A percentile compares a stretch with the other conserved stretches of the same genome.
These are phyloP conservation scores for Hanseniaspora clermontiae DNA, from an alignment of 805 yeast species.

Conservation along the genomic window DNA sequence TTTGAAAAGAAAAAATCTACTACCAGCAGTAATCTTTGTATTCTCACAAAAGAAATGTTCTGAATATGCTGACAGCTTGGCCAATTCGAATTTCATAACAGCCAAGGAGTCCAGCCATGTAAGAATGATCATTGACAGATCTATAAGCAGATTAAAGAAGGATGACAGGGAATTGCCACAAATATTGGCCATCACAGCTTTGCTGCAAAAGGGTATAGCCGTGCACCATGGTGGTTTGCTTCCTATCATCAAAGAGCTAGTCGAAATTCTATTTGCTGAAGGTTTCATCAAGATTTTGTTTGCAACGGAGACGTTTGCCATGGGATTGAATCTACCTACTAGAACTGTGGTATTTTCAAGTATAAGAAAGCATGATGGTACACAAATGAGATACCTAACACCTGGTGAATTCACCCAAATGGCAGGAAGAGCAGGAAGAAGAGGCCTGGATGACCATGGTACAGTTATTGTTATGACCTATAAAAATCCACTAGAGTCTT, in stretches of 20 bases:
- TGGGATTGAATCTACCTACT: constrained; percentile 95
- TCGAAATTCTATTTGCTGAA: constrained; percentile 80
- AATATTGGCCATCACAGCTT: constrained; percentile 65
- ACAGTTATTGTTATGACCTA: constrained; percentile 88
- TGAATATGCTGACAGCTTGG: constrained; percentile 72
- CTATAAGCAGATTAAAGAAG: constrained; percentile 71
- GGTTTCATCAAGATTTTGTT: constrained; percentile 79
- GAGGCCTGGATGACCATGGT: constrained; percentile 88
- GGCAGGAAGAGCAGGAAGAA: constrained; percentile 98
- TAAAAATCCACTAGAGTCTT: constrained; percentile 44
- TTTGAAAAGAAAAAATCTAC: constrained; percentile 50
- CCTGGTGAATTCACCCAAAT: constrained; percentile 98
- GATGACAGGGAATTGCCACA: constrained; percentile 94
- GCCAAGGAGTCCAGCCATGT: constrained; percentile 82
- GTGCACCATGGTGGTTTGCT: constrained; percentile 90
- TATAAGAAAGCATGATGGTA: constrained; percentile 81
- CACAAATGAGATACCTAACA: constrained; percentile 59
- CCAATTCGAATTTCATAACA: constrained; percentile 63
- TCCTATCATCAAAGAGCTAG: constrained; percentile 86
- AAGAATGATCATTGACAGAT: constrained; percentile 83
- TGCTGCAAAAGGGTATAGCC: constrained; percentile 83
- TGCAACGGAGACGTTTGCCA: constrained; percentile 97
- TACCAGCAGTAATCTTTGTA: constrained; percentile 88
- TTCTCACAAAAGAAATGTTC: constrained; percentile 90
- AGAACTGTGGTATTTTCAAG: constrained; percentile 88